Evolutionary conservation across 345 rosid species (phyloP).

Genomic region (Gynandropsis gynandra): DNA sequence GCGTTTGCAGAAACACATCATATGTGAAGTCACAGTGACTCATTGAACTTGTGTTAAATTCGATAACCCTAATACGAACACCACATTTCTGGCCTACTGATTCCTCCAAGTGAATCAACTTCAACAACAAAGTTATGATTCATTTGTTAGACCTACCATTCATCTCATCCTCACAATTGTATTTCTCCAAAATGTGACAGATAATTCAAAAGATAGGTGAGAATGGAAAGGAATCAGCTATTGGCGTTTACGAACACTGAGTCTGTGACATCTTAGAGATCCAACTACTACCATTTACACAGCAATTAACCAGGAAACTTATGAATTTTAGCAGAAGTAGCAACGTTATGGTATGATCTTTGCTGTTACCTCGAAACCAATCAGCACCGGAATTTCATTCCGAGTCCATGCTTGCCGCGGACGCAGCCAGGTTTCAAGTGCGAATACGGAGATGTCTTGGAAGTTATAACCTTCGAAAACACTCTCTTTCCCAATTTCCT

Average conservation of each 20-base stretch:
- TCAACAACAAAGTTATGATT: too few species aligned
- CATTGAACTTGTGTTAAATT: too few species aligned
- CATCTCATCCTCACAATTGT: too few species aligned
- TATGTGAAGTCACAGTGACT: too few species aligned
- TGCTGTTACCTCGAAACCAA: not conserved
- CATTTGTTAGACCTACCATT: too few species aligned
- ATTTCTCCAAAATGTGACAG: too few species aligned
- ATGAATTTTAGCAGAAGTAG: conserved; percentile 10
- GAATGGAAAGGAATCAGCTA: not conserved
- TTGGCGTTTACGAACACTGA: not conserved
- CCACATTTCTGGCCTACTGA: too few species aligned
- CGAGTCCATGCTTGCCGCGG: conserved; percentile 37
- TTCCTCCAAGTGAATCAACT: too few species aligned
- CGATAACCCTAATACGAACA: too few species aligned
- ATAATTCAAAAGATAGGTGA: not conserved
- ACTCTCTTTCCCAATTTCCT: conserved; percentile 41
- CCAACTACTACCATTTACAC: conserved; percentile 22
- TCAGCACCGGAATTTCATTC: conserved; percentile 31
- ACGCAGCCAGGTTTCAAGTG: conserved; percentile 32
- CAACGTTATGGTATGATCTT: conserved; percentile 11
- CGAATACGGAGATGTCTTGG: conserved; percentile 31
- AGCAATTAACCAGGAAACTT: conserved; percentile 17
- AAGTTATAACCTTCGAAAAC: conserved; percentile 28
- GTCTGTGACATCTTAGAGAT: conserved; percentile 12
- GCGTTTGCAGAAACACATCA: too few species aligned